Evolutionary conservation across 495 filamentous ascomycete genomes (phyloP), one percentile per base, ranked within the genome.

Genomic region (Halenospora varia): DNA sequence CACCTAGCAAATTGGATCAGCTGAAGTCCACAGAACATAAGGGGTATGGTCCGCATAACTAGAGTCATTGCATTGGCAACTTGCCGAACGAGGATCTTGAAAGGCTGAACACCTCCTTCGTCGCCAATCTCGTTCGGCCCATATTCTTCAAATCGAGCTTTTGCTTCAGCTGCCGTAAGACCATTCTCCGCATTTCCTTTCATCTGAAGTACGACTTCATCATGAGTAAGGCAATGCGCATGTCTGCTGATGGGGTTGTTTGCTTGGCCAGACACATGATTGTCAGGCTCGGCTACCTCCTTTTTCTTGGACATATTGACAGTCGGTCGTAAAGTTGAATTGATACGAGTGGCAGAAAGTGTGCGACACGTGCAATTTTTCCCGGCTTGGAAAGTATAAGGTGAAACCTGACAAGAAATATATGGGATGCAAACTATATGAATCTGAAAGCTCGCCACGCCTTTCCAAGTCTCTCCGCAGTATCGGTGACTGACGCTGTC

Each of bases 61-160:
- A 85, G 65, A 48, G 82, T 80, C 82, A 88, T 87, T 55, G 83
- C 81, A 76, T 86, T 87, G 57, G 75, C 74, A 40, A 86, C 62
- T 65, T 88, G 84, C n/a, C 39, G 15, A 62, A 84, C 82, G 79
- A 89, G 84, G 6, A 86, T 85, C 65, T 88, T 87, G 60, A 86
- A 81, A 26, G 87, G 70, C 59, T 86, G 82, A 6, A 88, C 82
- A 15, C 83, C 78, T 57, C 74, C 73, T 49, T 75, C 79, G 45
- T 81, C 78, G 45, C 81, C 80, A 25, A 90, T 64, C 55, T 84
- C 77, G 64, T 89, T 90, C 9, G 70, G 68, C 10, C 86, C 87
- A 71, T 79, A 77, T 52, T 79, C 68, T 23, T 79, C 74, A 4
- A 85, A 64, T 8, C 86, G 76, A 19, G 71, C 56, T 56, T 80